Evolutionary conservation across 352 stramenopile species (phyloP).

Genomic region (Phytopythium litorale): DNA sequence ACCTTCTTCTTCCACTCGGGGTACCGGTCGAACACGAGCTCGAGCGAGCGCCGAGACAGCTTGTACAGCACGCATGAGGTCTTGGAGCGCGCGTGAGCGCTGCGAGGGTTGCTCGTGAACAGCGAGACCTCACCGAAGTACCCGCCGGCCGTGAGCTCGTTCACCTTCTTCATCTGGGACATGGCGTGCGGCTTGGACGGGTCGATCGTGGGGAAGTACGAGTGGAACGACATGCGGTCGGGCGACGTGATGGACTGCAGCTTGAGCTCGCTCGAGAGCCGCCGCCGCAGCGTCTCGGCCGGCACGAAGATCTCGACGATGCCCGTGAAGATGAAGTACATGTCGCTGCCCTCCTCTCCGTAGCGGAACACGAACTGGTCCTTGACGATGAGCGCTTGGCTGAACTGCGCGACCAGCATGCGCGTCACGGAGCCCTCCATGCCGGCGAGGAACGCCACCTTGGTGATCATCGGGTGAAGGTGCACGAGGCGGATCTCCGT

Average conservation of each 20-base stretch:
- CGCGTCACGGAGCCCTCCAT: conserved; percentile 48
- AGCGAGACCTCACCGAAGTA: conserved; percentile 62
- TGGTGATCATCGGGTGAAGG: conserved; percentile 51
- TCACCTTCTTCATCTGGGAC: conserved; percentile 46
- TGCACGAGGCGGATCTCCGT: conserved; percentile 55
- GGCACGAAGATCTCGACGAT: conserved; percentile 47
- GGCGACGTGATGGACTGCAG: conserved; percentile 8
- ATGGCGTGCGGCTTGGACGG: conserved; percentile 20
- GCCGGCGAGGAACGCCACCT: conserved; percentile 46
- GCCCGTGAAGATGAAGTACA: conserved; percentile 62
- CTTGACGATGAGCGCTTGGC: conserved; percentile 39
- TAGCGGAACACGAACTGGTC: conserved; percentile 43
- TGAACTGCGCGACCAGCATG: conserved; percentile 54
- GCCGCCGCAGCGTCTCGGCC: conserved; percentile 19
- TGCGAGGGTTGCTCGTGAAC: conserved; percentile 46
- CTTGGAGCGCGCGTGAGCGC: conserved; percentile 34
- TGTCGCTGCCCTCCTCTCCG: conserved; percentile 45
- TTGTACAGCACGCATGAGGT: conserved; percentile 60
- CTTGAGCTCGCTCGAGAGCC: conserved; percentile 27
- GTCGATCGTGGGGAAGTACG: conserved; percentile 14
- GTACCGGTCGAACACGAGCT: conserved; percentile 61
- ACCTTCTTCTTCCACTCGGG: conserved; percentile 63
- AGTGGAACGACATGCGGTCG: conserved; percentile 15
- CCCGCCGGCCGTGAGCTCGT: conserved; percentile 40
- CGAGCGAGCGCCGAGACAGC: conserved; percentile 39